Conservation (phyloP, 208 protist species). For the Entamoeba nuttalli region DNA sequence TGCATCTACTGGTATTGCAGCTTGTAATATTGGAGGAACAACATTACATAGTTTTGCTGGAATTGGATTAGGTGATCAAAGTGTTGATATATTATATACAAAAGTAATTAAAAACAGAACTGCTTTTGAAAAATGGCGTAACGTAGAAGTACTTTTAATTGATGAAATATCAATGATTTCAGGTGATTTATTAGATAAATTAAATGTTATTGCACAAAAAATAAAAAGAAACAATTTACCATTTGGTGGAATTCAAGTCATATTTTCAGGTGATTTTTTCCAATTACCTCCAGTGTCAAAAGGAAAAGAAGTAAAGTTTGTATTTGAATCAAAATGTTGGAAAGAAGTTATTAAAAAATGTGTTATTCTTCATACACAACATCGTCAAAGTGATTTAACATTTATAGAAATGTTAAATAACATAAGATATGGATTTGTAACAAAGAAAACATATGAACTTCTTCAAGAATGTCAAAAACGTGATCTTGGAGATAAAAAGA, state of each 20-base stretch:
- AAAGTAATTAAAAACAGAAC: neutral
- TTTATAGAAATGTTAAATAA: slow-evolving; percentile 28
- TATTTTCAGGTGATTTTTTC: slow-evolving; percentile 47
- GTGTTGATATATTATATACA: neutral
- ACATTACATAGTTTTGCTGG: slow-evolving; percentile 40
- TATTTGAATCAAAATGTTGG: slow-evolving; percentile 26
- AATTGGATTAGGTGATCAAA: slow-evolving; percentile 2
- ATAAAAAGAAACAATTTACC: slow-evolving; percentile 4
- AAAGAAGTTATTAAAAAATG: neutral
- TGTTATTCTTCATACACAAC: neutral
- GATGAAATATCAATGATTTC: slow-evolving; percentile 42
- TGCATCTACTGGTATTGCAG: slow-evolving; percentile 40
- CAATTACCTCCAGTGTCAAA: slow-evolving; percentile 44
- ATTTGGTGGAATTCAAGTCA: slow-evolving; percentile 49
- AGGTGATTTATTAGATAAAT: slow-evolving; percentile 29
- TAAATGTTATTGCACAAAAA: slow-evolving; percentile 25
- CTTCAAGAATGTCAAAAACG: neutral
- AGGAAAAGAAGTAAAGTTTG: neutral
- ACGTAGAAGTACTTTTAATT: slow-evolving; percentile 22
- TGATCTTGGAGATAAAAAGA: neutral
- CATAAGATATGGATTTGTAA: neutral
- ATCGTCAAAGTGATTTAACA: slow-evolving; percentile 18
- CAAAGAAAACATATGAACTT: neutral
- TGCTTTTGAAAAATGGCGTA: slow-evolving; percentile 5
- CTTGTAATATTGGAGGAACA: slow-evolving; percentile 32